phyloP scores from a whole-genome alignment of 129 eudicot species.

The Escallonia herrerae region DNA sequence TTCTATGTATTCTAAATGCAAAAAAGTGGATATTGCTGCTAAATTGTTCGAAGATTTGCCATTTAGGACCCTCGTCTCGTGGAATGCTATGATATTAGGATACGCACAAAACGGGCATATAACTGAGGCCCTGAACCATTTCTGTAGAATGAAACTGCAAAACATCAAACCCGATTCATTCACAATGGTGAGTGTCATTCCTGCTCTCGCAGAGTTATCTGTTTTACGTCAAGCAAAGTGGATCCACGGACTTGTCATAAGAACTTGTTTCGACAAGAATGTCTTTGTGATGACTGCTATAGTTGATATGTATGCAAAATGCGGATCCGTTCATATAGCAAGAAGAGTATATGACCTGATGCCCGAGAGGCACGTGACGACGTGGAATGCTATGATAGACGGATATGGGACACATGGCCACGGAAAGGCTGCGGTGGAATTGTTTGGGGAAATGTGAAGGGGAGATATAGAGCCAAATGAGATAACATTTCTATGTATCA shows the following conservation, averaged over 20 bases:
- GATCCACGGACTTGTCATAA: slow-evolving; percentile 76
- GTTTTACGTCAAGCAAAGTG: slow-evolving; percentile 72
- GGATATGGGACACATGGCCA: slow-evolving; percentile 94
- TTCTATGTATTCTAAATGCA: slow-evolving; percentile 91
- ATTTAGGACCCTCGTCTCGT: slow-evolving; percentile 63
- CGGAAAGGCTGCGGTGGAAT: slow-evolving; percentile 50
- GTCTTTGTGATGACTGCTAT: slow-evolving; percentile 76
- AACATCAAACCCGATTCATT: slow-evolving; percentile 65
- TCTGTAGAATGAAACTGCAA: slow-evolving; percentile 43
- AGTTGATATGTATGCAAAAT: slow-evolving; percentile 91
- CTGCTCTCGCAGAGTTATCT: slow-evolving; percentile 80
- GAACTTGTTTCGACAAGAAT: slow-evolving; percentile 56
- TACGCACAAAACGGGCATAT: slow-evolving; percentile 67
- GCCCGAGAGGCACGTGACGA: slow-evolving; percentile 65
- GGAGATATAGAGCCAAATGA: slow-evolving; percentile 49
- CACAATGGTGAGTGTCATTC: slow-evolving; percentile 76
- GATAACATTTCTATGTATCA: slow-evolving; percentile 67
- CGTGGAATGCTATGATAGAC: slow-evolving; percentile 98
- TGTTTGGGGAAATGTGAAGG: slow-evolving; percentile 49
- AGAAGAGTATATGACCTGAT: slow-evolving; percentile 61
- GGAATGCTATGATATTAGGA: slow-evolving; percentile 91
- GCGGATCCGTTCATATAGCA: slow-evolving; percentile 68
- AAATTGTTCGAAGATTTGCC: slow-evolving; percentile 43
- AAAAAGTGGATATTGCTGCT: slow-evolving; percentile 50
- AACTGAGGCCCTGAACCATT: slow-evolving; percentile 58